phyloP scores from a whole-genome alignment of 768 basidiomycete genomes.

The Hygrophorus pudorinus region DNA sequence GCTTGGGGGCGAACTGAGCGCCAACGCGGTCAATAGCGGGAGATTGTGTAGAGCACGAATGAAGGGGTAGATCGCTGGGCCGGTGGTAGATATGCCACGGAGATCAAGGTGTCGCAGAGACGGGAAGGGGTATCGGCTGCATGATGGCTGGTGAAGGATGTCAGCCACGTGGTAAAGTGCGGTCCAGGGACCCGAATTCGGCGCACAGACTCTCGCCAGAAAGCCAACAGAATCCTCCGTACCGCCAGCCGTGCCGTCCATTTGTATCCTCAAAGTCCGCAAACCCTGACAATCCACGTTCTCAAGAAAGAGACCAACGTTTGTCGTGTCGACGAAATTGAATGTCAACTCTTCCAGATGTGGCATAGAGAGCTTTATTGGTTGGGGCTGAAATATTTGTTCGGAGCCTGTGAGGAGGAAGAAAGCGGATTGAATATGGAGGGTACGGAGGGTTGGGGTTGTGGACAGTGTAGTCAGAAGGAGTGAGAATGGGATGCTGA shows the following conservation, averaged over 20 bases:
- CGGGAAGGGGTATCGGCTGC: conserved; percentile 1
- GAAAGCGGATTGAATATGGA: conserved; percentile 4
- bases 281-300: background rate
- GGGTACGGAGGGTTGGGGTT: conserved; percentile 2
- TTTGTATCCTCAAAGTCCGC: conserved; percentile 1
- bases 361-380: background rate
- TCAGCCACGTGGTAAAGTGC: conserved; percentile 1
- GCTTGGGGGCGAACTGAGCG: conserved; percentile 3
- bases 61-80: conserved; percentile 4
- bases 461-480: background rate
- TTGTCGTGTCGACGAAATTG: conserved; percentile 4
- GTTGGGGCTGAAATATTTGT: conserved; percentile 4
- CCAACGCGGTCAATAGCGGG: background rate
- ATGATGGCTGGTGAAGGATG: background rate
- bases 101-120: conserved; percentile 4
- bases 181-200: background rate
- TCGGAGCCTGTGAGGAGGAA: conserved; percentile 3
- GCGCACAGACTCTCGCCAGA: background rate
- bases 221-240: conserved; percentile 1
- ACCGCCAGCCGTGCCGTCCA: background rate
- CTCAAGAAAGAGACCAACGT: conserved; percentile 1
- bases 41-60: conserved; percentile 4
- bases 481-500: conserved; percentile 1
- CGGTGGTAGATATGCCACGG: conserved; percentile 1
- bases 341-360: background rate